Evolutionary conservation across 768 basidiomycete genomes (phyloP), one percentile per base, ranked within the genome.

Genomic region (Boletus eberwhitei): DNA sequence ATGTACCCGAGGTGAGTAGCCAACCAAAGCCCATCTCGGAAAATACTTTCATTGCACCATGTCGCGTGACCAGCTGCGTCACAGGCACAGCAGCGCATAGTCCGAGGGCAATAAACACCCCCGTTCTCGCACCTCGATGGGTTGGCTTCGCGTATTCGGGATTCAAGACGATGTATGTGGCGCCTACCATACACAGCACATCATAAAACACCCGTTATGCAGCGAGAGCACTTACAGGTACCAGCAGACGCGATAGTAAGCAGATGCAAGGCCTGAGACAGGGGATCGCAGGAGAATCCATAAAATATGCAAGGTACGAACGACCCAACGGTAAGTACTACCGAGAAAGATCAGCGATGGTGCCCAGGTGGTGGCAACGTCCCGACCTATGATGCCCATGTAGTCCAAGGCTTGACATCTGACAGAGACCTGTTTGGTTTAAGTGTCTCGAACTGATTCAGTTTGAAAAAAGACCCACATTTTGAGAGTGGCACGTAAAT

Each of bases 41-140:
- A 39, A 81, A 68, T 38, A 88, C 72, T 53, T 76, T 77, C 49
- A 71, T 59, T 51, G 80, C 69, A 26, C 88, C 90, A 63, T 89
- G 83, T 9, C 74, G 75, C 35, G 78, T 34, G 26, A 88, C 59
- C 26, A 85, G 74, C 61, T 96, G 92, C 6, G 76, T 69, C 22
- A 89, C 75, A 22, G 93, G 93, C 12, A 89, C 64, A 40, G 87
- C 69, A 12, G 82, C 86, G 54, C 79, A 82, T 35, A 88, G 67
- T 13, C 93, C 93, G 26, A 96, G 80, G 11, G 76, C 80, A 59
- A 93, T 80, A 74, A 95, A 97, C 16, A 92, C 81, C 35, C 74
- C 69, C 14, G 91, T 93, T 24, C 94, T 83, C 46, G 86, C 82
- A 60, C 85, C 82, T 24, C 92, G 80, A 67, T 88, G 87, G 3